Conservation (phyloP, 108 stramenopile genomes). For the Skeletonema potamos region DNA sequence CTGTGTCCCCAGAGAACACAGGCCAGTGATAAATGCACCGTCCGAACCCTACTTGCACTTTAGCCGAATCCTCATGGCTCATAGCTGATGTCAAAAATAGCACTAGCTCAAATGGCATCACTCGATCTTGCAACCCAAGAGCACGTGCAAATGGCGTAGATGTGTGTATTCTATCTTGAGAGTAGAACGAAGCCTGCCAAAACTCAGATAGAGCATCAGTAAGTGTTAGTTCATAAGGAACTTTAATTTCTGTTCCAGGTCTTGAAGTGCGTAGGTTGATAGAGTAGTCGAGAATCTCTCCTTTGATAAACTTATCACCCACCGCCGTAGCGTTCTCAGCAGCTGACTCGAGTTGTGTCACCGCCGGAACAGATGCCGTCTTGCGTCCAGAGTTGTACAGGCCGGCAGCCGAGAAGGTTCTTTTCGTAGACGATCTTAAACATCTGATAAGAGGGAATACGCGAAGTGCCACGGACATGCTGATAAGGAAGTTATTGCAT, state of each 20-base stretch:
- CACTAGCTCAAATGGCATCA: constrained; percentile 71
- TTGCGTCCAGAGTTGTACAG: no score
- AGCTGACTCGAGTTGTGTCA: no score
- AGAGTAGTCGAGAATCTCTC: constrained; percentile 62
- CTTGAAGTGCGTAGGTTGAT: constrained; percentile 57
- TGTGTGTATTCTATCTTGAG: constrained; percentile 86
- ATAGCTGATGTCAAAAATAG: constrained; percentile 76
- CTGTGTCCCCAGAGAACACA: constrained; percentile 85
- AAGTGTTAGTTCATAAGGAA: constrained; percentile 85
- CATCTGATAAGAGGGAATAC: no score
- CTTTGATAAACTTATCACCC: constrained; percentile 6
- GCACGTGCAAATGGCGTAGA: constrained; percentile 84
- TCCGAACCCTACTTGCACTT: constrained; percentile 83
- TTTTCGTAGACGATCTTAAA: no score
- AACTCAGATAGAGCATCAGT: constrained; percentile 67
- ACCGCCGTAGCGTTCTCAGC: no score
- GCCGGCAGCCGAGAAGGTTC: no score
- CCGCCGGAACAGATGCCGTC: not conserved
- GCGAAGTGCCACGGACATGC: no score
- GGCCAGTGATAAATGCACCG: constrained; percentile 82
- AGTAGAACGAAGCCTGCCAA: constrained; percentile 85
- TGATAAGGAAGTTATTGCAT: no score
- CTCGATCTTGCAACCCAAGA: constrained; percentile 83
- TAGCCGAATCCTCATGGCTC: constrained; percentile 87
- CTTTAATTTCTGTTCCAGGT: constrained; percentile 66